phyloP scores from a whole-genome alignment of 305 asterid genomes.

The Solanum hybrid region DNA sequence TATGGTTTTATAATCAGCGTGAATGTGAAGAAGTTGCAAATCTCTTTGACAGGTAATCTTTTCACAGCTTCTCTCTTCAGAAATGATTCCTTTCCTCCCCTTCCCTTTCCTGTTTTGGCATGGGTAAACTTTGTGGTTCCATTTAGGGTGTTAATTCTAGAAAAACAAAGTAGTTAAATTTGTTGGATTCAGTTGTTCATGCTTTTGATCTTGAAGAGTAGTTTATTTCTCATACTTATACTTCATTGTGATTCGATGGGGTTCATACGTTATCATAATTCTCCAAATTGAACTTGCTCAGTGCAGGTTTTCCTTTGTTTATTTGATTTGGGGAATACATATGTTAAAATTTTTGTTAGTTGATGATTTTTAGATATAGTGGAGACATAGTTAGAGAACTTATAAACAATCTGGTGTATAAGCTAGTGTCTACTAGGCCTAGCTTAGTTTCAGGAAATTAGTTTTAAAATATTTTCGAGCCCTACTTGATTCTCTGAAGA shows the following conservation, averaged over 20 bases:
- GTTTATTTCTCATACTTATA: neutral
- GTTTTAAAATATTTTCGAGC: neutral
- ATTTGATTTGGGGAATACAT: neutral
- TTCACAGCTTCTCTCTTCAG: neutral
- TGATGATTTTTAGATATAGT: neutral
- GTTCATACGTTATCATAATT: neutral
- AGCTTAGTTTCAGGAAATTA: neutral
- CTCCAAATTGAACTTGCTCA: neutral
- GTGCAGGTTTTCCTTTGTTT: neutral
- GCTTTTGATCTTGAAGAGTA: neutral
- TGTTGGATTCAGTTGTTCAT: neutral
- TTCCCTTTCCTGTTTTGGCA: neutral
- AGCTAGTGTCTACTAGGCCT: neutral
- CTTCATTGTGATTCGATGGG: neutral
- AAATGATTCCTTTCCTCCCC: neutral
- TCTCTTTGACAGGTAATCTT: slow-evolving; percentile 61
- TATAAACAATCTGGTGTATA: neutral
- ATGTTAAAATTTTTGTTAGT: neutral
- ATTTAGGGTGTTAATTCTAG: neutral
- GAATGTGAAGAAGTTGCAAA: slow-evolving; percentile 77
- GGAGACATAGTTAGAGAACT: neutral
- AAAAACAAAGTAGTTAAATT: neutral
- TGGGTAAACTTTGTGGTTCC: neutral
- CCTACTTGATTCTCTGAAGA: neutral
- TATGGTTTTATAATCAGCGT: slow-evolving; percentile 72